phyloP scores from a whole-genome alignment of 139 green algal genomes.

The Limnomonas spitsbergensis region DNA sequence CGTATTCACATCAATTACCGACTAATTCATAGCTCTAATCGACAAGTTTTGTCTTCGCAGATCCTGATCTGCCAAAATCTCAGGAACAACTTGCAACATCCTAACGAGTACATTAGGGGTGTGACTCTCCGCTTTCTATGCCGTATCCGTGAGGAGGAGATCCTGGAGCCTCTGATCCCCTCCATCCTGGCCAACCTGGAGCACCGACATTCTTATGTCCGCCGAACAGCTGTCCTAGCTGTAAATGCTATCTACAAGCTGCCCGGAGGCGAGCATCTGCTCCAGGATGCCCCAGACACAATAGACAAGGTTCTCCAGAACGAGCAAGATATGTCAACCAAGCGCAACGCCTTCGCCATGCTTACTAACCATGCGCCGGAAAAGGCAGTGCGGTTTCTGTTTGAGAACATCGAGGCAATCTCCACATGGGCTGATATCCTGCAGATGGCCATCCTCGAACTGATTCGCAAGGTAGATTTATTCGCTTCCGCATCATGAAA shows the following conservation, averaged over 20 bases:
- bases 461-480: conserved; percentile 85
- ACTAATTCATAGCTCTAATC: neutral
- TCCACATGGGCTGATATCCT: conserved; percentile 90
- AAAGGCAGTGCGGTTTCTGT: conserved; percentile 83
- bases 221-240: conserved; percentile 92
- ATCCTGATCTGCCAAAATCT: conserved; percentile 99
- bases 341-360: conserved; percentile 94
- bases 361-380: conserved; percentile 75
- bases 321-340: conserved; percentile 86
- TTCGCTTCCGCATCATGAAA: neutral
- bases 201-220: conserved; percentile 95
- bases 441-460: conserved; percentile 93
- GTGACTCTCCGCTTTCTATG: conserved; percentile 95
- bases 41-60: conserved; percentile 40
- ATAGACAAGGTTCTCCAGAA: conserved; percentile 74
- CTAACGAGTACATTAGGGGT: conserved; percentile 97
- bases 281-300: conserved; percentile 78
- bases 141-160: conserved; percentile 93
- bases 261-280: conserved; percentile 89
- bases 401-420: conserved; percentile 84
- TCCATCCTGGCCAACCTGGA: conserved; percentile 92
- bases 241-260: conserved; percentile 91
- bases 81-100: conserved; percentile 99
- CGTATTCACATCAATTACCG: no score
- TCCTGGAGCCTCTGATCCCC: conserved; percentile 95